phyloP scores from a whole-genome alignment of 176 grass and related monocot genomes.

The Neostapfia colusana region DNA sequence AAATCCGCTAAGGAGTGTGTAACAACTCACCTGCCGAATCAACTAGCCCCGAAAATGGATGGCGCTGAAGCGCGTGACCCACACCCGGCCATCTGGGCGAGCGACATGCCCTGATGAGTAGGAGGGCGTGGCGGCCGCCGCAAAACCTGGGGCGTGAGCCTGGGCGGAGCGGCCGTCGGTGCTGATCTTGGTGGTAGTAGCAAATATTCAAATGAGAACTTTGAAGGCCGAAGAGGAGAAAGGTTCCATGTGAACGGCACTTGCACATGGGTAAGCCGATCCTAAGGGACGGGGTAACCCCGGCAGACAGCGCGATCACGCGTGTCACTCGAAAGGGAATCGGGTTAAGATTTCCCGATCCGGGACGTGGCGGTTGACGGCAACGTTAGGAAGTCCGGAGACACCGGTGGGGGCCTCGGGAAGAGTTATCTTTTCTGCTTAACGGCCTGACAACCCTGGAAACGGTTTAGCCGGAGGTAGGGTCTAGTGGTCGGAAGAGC shows the following conservation, averaged over 20 bases:
- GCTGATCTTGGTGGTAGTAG: conserved; percentile 72
- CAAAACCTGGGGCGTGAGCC: conserved; percentile 62
- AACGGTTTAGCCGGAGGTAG: no score
- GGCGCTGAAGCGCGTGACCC: conserved; percentile 57
- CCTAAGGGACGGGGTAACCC: conserved; percentile 36
- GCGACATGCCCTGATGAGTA: conserved; percentile 9
- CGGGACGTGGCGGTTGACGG: no score
- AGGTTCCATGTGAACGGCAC: conserved; percentile 81
- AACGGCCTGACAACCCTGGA: no score
- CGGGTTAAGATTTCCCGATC: conserved; percentile 59
- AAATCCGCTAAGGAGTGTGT: conserved; percentile 44
- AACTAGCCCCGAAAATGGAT: conserved; percentile 85
- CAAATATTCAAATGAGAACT: conserved; percentile 83
- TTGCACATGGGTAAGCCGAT: conserved; percentile 67
- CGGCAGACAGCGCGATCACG: background rate
- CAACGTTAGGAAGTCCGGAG: no score
- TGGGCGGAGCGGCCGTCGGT: conserved; percentile 56
- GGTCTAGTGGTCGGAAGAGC: no score
- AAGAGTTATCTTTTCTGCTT: no score
- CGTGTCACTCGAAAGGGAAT: conserved; percentile 51
- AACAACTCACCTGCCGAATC: conserved; percentile 85
- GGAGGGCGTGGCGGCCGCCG: conserved; percentile 54
- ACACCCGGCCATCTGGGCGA: conserved; percentile 59
- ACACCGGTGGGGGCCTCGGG: no score
- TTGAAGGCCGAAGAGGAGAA: conserved; percentile 83